Percentiles rank a stretch among this genome's conserved stretches.
phyloP scores from a whole-genome alignment of 2,329 filamentous ascomycete species.

The Fusarium clavum region DNA sequence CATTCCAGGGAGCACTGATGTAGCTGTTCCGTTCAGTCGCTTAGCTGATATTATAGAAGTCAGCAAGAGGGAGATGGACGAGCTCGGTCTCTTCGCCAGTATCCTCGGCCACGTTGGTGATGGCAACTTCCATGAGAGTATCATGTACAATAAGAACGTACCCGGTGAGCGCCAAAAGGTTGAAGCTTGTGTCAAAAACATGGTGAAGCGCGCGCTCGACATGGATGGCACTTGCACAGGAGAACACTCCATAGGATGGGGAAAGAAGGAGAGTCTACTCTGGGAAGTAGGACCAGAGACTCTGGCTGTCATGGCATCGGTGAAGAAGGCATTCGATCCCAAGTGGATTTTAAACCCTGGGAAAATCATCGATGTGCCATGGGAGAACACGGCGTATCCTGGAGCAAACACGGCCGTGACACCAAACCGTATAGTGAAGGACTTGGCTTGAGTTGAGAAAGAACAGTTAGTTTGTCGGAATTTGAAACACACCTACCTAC shows the following conservation, averaged over 20 bases:
- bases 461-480: background rate
- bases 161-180: conserved; percentile 79
- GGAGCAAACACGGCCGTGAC: conserved; percentile 40
- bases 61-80: conserved; percentile 89
- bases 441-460: background rate
- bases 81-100: conserved; percentile 86
- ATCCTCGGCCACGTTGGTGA: conserved; percentile 92
- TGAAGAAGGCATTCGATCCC: conserved; percentile 87
- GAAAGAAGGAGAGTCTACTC: conserved; percentile 83
- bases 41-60: conserved; percentile 82
- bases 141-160: conserved; percentile 83
- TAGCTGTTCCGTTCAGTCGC: conserved; percentile 82
- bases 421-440: conserved; percentile 35
- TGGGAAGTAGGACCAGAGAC: conserved; percentile 85
- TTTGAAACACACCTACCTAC: background rate
- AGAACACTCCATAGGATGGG: conserved; percentile 87
- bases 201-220: conserved; percentile 89
- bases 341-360: conserved; percentile 92
- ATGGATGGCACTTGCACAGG: conserved; percentile 96
- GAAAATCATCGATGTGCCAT: conserved; percentile 84
- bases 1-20: conserved; percentile 77
- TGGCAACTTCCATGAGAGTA: conserved; percentile 93
- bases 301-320: conserved; percentile 83
- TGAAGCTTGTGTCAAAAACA: conserved; percentile 84
- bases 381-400: conserved; percentile 44